phyloP scores from a whole-genome alignment of 2,329 filamentous ascomycete genomes.

The Trichoderma hamatum region DNA sequence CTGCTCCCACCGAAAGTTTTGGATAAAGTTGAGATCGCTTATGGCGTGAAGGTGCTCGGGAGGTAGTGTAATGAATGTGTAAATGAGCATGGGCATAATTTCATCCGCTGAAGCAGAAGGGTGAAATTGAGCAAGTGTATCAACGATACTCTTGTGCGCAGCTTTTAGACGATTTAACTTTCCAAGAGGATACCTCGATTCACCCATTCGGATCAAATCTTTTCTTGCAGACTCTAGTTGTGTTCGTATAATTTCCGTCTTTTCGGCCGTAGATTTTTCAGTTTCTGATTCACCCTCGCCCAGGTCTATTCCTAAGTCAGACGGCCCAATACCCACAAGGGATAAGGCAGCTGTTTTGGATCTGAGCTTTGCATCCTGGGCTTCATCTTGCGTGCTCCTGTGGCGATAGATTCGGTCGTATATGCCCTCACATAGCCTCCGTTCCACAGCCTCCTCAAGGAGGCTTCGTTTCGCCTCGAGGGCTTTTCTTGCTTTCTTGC shows the following conservation, averaged over 20 bases:
- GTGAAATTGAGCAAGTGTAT: conserved; percentile 71
- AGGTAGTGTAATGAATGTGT: conserved; percentile 87
- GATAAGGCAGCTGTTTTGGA: conserved; percentile 90
- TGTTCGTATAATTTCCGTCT: conserved; percentile 68
- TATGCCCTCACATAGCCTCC: conserved; percentile 79
- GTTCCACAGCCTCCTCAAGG: conserved; percentile 89
- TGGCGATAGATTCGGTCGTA: conserved; percentile 92
- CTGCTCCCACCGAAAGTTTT: conserved; percentile 81
- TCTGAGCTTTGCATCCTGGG: conserved; percentile 88
- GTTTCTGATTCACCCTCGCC: conserved; percentile 60
- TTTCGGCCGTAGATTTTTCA: conserved; percentile 56
- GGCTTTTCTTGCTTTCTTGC: conserved; percentile 75
- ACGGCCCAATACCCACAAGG: conserved; percentile 87
- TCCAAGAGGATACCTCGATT: conserved; percentile 83
- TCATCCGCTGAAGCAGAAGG: conserved; percentile 91
- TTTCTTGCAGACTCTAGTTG: conserved; percentile 70
- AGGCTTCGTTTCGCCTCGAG: conserved; percentile 76
- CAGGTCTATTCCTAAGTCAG: conserved; percentile 79
- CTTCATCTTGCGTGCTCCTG: conserved; percentile 88
- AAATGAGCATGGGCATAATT: conserved; percentile 95
- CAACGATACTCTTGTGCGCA: conserved; percentile 92
- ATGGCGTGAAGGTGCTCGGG: conserved; percentile 85
- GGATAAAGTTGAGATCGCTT: conserved; percentile 94
- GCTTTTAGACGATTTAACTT: conserved; percentile 88
- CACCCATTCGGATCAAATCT: conserved; percentile 79